These are phyloP conservation scores for Dryas integrifolia DNA, from an alignment of 331 rosid genomes.

Conservation along the genomic window DNA sequence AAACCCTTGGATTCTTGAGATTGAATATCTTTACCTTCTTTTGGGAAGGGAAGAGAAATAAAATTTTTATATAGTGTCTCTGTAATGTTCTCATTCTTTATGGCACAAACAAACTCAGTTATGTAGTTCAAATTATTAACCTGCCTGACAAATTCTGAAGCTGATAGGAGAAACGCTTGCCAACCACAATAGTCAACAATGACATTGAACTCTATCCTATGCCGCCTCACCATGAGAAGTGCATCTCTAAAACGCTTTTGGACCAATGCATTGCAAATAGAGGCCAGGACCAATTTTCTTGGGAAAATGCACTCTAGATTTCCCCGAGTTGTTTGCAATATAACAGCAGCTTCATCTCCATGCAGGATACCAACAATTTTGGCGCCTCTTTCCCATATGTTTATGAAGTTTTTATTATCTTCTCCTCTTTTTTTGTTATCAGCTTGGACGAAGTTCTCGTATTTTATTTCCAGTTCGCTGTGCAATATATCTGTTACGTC, in stretches of 20 bases:
- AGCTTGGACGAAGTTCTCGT: conserved; percentile 46
- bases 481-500: conserved; percentile 59
- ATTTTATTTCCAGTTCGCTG: conserved; percentile 56
- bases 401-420: conserved; percentile 55
- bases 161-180: conserved; percentile 67
- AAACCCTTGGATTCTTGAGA: conserved; percentile 34
- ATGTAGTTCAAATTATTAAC: conserved; percentile 76
- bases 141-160: conserved; percentile 81
- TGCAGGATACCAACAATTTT: conserved; percentile 81
- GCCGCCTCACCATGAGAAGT: conserved; percentile 87
- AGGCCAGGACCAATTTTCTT: conserved; percentile 80
- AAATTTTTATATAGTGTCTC: conserved; percentile 62
- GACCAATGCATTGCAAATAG: conserved; percentile 71
- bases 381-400: conserved; percentile 96
- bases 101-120: conserved; percentile 92
- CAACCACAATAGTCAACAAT: conserved; percentile 81
- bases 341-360: conserved; percentile 82
- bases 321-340: conserved; percentile 81
- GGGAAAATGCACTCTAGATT: conserved; percentile 88
- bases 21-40: conserved; percentile 38
- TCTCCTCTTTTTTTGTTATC: conserved; percentile 47
- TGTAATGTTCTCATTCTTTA: conserved; percentile 73
- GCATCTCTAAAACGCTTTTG: conserved; percentile 83
- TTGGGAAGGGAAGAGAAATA: conserved; percentile 40
- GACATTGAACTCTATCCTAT: conserved; percentile 86